Evolutionary conservation across 805 yeast genomes (phyloP).

Genomic region (Wickerhamomyces kurtzmanii): DNA sequence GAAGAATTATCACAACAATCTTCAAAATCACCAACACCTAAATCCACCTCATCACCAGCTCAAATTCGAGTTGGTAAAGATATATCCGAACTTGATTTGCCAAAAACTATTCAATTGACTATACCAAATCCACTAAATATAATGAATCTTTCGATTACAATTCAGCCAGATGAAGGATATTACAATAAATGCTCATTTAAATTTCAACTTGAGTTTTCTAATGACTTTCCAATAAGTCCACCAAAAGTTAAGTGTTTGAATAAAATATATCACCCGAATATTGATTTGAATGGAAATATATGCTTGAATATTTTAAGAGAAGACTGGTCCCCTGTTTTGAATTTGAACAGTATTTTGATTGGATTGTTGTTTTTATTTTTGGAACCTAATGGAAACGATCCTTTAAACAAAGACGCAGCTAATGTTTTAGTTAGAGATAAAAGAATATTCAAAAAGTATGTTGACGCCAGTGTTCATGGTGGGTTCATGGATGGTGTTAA

Average conservation of each 20-base stretch:
- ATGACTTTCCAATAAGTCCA: conserved; percentile 84
- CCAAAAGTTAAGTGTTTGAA: conserved; percentile 71
- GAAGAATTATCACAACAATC: conserved; percentile 23
- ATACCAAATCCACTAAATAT: conserved; percentile 46
- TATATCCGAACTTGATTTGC: conserved; percentile 58
- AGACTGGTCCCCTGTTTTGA: conserved; percentile 94
- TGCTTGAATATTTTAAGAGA: conserved; percentile 87
- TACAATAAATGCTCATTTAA: conserved; percentile 60
- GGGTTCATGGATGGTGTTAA: conserved; percentile 41
- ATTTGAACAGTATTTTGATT: conserved; percentile 68
- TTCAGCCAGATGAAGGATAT: conserved; percentile 65
- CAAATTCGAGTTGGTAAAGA: conserved; percentile 72
- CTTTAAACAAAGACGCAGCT: conserved; percentile 88
- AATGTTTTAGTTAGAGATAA: conserved; percentile 37
- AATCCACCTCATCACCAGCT: conserved; percentile 41
- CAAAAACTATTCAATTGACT: conserved; percentile 40
- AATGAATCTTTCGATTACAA: conserved; percentile 47
- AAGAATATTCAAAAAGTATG: conserved; percentile 44
- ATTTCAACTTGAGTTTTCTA: conserved; percentile 57
- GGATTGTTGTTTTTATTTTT: conserved; percentile 80
- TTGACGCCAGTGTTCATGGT: conserved; percentile 64
- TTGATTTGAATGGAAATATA: conserved; percentile 82
- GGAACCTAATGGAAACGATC: conserved; percentile 90
- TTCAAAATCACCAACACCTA: too few species aligned
- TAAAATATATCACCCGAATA: conserved; percentile 87